Percentiles rank a stretch among this genome's conserved stretches.
phyloP scores from a whole-genome alignment of 2,329 filamentous ascomycete species.

The Penicillium occitanis region DNA sequence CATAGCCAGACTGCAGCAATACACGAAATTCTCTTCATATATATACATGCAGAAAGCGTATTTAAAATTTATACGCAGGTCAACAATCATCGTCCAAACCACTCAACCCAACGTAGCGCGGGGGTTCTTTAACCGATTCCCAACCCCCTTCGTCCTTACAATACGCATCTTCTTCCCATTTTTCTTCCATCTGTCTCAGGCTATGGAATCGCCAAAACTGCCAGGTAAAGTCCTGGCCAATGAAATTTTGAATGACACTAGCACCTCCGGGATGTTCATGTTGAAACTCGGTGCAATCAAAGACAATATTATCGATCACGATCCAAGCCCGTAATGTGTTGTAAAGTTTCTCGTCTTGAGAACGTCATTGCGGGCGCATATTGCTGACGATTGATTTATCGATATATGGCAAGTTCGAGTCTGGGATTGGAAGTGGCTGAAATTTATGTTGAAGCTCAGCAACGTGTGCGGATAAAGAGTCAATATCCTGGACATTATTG shows the following conservation, averaged over 20 bases:
- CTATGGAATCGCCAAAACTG: neutral
- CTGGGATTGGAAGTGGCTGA: too few relatives aligned
- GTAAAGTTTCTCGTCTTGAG: too few relatives aligned
- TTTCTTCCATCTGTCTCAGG: neutral
- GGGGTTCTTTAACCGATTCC: neutral
- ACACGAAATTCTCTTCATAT: neutral
- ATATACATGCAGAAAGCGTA: neutral
- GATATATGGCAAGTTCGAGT: too few relatives aligned
- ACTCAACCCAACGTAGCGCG: neutral
- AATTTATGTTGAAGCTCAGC: too few relatives aligned
- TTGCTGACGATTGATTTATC: too few relatives aligned
- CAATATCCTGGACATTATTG: conserved; percentile 25
- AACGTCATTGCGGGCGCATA: too few relatives aligned
- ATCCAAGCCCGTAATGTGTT: too few relatives aligned
- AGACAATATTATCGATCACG: too few relatives aligned
- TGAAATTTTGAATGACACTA: neutral
- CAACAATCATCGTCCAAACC: neutral
- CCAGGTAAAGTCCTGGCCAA: neutral
- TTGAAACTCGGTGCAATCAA: too few relatives aligned
- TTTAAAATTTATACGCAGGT: neutral
- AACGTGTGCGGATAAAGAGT: too few relatives aligned
- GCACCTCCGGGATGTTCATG: too few relatives aligned
- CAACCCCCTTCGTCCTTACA: neutral
- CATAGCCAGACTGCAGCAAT: too few relatives aligned
- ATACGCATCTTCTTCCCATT: neutral